Base-by-base conservation (phyloP, 805 yeast species). In the Tetrapisispora nanseiensis region DNA sequence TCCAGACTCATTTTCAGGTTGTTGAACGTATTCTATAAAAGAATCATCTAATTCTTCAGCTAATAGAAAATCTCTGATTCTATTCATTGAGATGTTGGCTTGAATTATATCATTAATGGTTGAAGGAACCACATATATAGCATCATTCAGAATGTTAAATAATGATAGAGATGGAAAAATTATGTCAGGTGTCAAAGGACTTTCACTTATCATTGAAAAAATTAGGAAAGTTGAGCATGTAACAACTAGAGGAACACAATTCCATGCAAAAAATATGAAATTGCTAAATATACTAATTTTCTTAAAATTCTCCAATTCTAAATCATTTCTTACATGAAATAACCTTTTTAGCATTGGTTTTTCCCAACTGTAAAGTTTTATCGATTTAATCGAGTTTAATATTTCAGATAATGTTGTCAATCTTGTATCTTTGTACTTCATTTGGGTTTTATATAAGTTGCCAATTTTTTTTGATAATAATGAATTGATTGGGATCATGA, bases 331-430 rank as follows among this genome's bases (percentile, higher is more conserved):
- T 23, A 75, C 68, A 43, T 69, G 71, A 10, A 65, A 51, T 11
- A 81, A 58, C 46, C 71, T 73, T 18, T 66, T 62, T 29, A 76
- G 51, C 78, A 80, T 76, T 21, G 86, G 81, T 27, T 64, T 62
- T 55, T 81, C 89, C 82, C 85, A 80, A 0, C 83, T 76, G 51
- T 79, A 81, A 22, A 81, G 61, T 51, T 81, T 81, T 49, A 81
- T 75, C 41, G 79, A 71, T 52, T 80, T 81, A 39, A 80, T 76
- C 24, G 79, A 70, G 30, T 69, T 67, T 39, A 81, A 56, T 11
- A 81, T 66, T 50, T 81, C 89, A 15, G 74, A 68, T n/a, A 77
- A 74, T 18, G 72, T 61, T 15, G 74, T 69, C 2, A 80, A 73
- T 62, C 89, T 69, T 19, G 61, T 61, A 55, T 81, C 87, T 47